These are phyloP conservation scores for Russula olivacea DNA, from an alignment of 768 basidiomycete genomes.

Conservation along the genomic window DNA sequence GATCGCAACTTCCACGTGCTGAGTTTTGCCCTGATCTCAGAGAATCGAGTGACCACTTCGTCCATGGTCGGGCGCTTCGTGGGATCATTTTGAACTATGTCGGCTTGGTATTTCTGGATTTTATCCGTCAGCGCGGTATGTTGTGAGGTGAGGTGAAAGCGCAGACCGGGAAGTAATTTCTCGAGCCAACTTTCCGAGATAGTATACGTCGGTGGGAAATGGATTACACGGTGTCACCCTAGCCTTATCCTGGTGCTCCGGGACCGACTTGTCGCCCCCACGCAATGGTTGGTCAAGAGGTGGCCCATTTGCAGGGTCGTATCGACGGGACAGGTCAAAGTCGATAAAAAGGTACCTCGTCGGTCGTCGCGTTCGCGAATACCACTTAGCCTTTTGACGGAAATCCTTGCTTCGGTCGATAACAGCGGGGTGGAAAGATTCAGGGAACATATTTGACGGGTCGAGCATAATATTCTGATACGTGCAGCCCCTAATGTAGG, in stretches of 20 bases:
- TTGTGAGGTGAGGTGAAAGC: neutral
- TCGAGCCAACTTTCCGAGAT: slow-evolving; percentile 27
- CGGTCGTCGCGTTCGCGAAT: slow-evolving; percentile 27
- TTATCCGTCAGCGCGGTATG: neutral
- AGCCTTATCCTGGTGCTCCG: slow-evolving; percentile 24
- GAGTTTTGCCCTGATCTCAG: neutral
- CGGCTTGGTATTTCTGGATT: slow-evolving; percentile 16
- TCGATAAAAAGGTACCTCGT: slow-evolving; percentile 31
- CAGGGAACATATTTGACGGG: slow-evolving; percentile 17
- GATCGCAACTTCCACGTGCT: slow-evolving; percentile 19
- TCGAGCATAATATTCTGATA: slow-evolving; percentile 20
- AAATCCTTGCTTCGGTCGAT: neutral
- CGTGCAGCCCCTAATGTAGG: slow-evolving; percentile 11
- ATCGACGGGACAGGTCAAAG: slow-evolving; percentile 29
- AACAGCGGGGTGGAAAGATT: slow-evolving; percentile 10
- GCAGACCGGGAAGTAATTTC: slow-evolving; percentile 17
- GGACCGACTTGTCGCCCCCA: slow-evolving; percentile 29
- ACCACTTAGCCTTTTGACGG: slow-evolving; percentile 7
- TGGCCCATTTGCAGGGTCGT: slow-evolving; percentile 14
- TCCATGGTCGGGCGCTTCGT: slow-evolving; percentile 31
- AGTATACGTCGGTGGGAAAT: slow-evolving; percentile 29
- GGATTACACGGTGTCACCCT: slow-evolving; percentile 16
- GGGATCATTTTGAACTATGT: slow-evolving; percentile 37
- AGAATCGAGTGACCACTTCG: slow-evolving; percentile 3
- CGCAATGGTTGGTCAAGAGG: slow-evolving; percentile 22